Base-by-base conservation (phyloP, 495 filamentous ascomycete species). In the Letharia lupina region DNA sequence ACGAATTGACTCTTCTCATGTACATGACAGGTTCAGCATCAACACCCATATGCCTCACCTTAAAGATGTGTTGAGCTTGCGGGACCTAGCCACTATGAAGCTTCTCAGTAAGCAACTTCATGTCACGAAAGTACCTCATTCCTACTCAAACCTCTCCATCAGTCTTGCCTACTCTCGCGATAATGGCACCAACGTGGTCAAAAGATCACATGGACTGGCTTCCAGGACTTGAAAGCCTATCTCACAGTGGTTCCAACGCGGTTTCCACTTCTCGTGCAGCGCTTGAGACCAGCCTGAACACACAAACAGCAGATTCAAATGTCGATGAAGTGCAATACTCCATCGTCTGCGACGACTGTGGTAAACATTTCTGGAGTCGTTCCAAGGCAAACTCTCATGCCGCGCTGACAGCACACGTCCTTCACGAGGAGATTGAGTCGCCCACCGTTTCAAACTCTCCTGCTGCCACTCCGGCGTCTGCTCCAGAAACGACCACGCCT, bases 291-390 rank as follows among this genome's bases (percentile, higher is more conserved):
- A 33, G 7, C 31, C 15, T 37, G 2, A 23, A 37, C 33, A 57
- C 31, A 20, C 31, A 57, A 37, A 16, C 33, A 8, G 86, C 59
- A 70, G 7, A 13, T 33, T 5, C 71, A 6, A 80, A 81, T 64
- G 75, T 75, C 2, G 71, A 77, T 9, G 69, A 33, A 35, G 74
- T 61, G 40, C 79, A 78, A 64, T 77, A 71, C 31, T 68, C 81
- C 70, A 89, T 89, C 37, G 87, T 87, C 73, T 90, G 76, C 64
- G 83, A 81, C 1, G 78, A 78, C 61, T 80, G 75, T 65, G 89
- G 83, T 70, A 89, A 90, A 69, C 84, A 87, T 5, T 83, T 81
- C 85, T 84, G 88, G 70, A 89, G 89, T 0, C 78, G 80, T 68
- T 88, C 84, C 66, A 89, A 82, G 7, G 84, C 75, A 0, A 82